Evolutionary conservation across 148 eudicot genomes (phyloP).

Genomic region (Silene conica): DNA sequence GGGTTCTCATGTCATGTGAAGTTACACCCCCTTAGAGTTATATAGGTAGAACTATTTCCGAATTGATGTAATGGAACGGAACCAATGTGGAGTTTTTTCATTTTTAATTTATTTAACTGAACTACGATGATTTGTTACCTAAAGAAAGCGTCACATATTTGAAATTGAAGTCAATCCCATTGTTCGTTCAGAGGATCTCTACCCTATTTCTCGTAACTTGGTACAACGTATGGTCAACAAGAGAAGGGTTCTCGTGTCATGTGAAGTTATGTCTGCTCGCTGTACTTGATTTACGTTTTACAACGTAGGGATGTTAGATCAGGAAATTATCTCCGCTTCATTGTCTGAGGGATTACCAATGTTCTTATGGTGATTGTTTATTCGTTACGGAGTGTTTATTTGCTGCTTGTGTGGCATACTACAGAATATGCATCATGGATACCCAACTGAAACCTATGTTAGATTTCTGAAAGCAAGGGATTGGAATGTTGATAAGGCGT

Average conservation of each 20-base stretch:
- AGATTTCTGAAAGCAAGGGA: constrained; percentile 92
- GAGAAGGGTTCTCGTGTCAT: background rate
- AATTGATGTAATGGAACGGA: background rate
- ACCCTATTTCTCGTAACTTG: background rate
- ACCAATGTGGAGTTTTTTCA: background rate
- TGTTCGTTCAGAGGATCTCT: background rate
- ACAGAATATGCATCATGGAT: constrained; percentile 82
- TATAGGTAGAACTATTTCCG: background rate
- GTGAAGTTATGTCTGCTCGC: background rate
- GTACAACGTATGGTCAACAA: no score
- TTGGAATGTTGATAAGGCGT: constrained; percentile 74
- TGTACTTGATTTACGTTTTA: background rate
- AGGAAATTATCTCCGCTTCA: background rate
- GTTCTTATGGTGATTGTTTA: background rate
- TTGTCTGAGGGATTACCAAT: background rate
- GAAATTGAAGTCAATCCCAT: background rate
- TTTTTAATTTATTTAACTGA: background rate
- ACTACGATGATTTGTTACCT: background rate
- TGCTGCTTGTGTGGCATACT: constrained; percentile 19
- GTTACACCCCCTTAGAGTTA: no score
- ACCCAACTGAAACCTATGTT: constrained; percentile 42
- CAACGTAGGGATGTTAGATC: background rate
- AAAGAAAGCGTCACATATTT: background rate
- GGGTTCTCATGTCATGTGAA: no score
- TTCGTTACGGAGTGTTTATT: background rate